These are phyloP conservation scores for Metschnikowia cubensis DNA, from an alignment of 805 yeast genomes.

Conservation along the genomic window DNA sequence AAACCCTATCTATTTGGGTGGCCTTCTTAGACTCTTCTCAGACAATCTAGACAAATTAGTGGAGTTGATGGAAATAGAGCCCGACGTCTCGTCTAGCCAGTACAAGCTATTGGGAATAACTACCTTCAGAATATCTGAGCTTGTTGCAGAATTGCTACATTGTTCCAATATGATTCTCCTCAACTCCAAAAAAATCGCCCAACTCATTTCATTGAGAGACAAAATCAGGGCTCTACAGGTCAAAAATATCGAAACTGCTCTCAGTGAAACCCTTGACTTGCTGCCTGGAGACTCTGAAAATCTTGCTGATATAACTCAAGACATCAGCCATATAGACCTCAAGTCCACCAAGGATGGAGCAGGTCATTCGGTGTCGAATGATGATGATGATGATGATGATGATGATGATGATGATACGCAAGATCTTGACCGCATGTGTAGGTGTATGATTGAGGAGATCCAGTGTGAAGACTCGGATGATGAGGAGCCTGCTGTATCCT, in stretches of 20 bases:
- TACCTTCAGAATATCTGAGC: slow-evolving; percentile 83
- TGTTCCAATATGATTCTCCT: slow-evolving; percentile 96
- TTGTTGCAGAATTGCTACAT: slow-evolving; percentile 90
- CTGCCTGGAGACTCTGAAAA: not conserved
- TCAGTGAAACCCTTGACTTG: slow-evolving; percentile 23
- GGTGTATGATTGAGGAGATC: slow-evolving; percentile 21
- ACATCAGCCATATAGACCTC: not conserved
- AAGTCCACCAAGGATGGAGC: not conserved
- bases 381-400: not conserved
- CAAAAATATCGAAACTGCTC: slow-evolving; percentile 44
- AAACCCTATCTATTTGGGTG: slow-evolving; percentile 91
- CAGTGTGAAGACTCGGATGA: slow-evolving; percentile 38
- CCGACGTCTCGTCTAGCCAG: slow-evolving; percentile 19
- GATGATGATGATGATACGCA: not conserved
- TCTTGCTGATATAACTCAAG: not conserved
- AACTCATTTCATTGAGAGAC: slow-evolving; percentile 66
- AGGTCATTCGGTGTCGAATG: not conserved
- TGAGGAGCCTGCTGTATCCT: slow-evolving; percentile 42
- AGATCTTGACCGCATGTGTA: slow-evolving; percentile 19
- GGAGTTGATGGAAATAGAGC: slow-evolving; percentile 46
- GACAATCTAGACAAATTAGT: slow-evolving; percentile 63
- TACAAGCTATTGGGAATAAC: slow-evolving; percentile 76
- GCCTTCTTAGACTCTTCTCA: slow-evolving; percentile 73
- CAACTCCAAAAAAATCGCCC: slow-evolving; percentile 72
- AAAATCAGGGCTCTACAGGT: slow-evolving; percentile 45